Evolutionary conservation across 1,284 basidiomycete species (phyloP).

Genomic region (Chiua sp.): DNA sequence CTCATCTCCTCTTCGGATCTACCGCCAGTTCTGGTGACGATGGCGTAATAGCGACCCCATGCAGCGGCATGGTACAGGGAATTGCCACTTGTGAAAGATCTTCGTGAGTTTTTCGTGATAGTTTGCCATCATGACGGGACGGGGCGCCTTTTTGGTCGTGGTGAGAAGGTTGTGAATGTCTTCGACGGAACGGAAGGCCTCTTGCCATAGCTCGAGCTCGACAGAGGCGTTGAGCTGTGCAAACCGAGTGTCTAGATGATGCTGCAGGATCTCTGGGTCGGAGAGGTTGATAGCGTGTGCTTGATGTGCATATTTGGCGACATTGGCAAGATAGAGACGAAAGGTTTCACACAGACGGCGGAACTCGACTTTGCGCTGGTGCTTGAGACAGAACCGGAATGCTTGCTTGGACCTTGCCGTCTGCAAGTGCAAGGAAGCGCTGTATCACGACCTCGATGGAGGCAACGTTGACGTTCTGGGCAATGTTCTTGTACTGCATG

Average conservation of each 20-base stretch:
- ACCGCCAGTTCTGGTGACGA: slow-evolving; percentile 69
- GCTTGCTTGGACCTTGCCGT: slow-evolving; percentile 93
- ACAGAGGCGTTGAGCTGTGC: slow-evolving; percentile 98
- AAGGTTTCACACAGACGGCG: slow-evolving; percentile 97
- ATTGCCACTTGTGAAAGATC: slow-evolving; percentile 96
- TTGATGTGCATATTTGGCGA: slow-evolving; percentile 96
- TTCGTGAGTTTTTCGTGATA: slow-evolving; percentile 99
- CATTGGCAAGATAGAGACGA: slow-evolving; percentile 93
- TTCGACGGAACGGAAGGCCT: slow-evolving; percentile 98
- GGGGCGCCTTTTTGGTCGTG: slow-evolving; percentile 91
- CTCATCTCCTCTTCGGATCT: slow-evolving; percentile 82
- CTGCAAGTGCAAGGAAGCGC: slow-evolving; percentile 87
- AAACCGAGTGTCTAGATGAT: slow-evolving; percentile 98
- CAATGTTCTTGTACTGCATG: slow-evolving; percentile 97
- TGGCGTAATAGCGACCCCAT: slow-evolving; percentile 86
- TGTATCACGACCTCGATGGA: slow-evolving; percentile 95
- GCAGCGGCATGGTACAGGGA: slow-evolving; percentile 97
- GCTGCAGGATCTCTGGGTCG: slow-evolving; percentile 95
- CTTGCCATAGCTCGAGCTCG: slow-evolving; percentile 99
- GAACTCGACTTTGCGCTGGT: slow-evolving; percentile 97
- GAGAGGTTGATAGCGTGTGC: slow-evolving; percentile 96
- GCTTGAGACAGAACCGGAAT: slow-evolving; percentile 95
- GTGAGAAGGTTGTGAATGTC: slow-evolving; percentile 97
- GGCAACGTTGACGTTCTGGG: slow-evolving; percentile 90
- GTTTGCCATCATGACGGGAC: slow-evolving; percentile 97